A percentile compares a stretch with the other conserved stretches of the same genome.
These are phyloP conservation scores for Nakazawaea molendinolei DNA, from an alignment of 805 yeast species.

Conservation along the genomic window DNA sequence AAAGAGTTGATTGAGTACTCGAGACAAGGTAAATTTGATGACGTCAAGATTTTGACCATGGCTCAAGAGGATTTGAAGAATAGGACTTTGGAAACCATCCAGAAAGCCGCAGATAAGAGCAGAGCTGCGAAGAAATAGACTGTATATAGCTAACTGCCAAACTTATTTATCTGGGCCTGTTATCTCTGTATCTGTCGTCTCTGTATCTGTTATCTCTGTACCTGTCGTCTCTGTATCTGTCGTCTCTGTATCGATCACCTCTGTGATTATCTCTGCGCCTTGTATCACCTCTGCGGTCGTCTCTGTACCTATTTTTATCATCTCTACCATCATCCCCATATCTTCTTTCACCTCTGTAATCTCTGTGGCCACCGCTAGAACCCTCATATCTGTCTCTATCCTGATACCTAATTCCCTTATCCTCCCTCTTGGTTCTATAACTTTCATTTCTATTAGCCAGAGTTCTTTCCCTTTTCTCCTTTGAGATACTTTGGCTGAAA, in stretches of 20 bases:
- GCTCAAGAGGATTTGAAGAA: constrained; percentile 28
- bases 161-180: no score
- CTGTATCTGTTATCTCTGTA: neutral
- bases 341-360: neutral
- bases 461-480: constrained; percentile 2
- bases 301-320: neutral
- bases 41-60: constrained; percentile 23
- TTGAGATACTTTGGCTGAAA: constrained; percentile 50
- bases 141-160: neutral
- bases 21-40: constrained; percentile 22
- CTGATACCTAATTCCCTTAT: neutral
- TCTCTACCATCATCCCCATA: neutral
- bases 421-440: neutral
- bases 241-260: neutral
- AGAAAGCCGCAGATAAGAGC: constrained; percentile 21
- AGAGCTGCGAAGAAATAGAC: constrained; percentile 9
- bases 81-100: constrained; percentile 22
- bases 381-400: neutral
- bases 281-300: neutral
- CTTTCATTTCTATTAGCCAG: neutral
- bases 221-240: neutral
- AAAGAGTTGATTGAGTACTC: constrained; percentile 23
- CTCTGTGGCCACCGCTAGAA: neutral
- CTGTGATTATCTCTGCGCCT: neutral
- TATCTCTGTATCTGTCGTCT: neutral